Evolutionary conservation across 495 filamentous ascomycete genomes (phyloP), one percentile per base, ranked within the genome.

Genomic region (Penicillium malachiteum): DNA sequence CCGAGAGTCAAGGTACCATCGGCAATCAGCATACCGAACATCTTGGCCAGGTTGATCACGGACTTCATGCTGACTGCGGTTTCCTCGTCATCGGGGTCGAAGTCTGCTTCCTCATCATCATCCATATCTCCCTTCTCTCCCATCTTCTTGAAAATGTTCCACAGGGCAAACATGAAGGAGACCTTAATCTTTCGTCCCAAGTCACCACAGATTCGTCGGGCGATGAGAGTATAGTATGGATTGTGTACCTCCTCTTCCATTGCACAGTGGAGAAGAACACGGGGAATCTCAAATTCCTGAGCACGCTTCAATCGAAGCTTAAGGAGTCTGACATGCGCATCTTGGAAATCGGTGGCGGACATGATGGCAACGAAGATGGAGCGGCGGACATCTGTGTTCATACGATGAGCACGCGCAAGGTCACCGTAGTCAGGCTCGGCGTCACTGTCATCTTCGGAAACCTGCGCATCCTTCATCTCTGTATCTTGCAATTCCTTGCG

Each of bases 331-430:
- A 84, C 64, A 57, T 90, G 83, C 0, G 92, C 94, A 66, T 97
- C 91, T 54, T 89, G 84, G 69, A 81, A 92, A 66, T 97, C 93
- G 4, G 78, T 79, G 3, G 91, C 90, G n/a, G 89, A 91, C 79
- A 96, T 87, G 56, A 97, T 83, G 32, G 91, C 83, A 18, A 95
- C 81, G 66, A 97, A 98, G 55, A 98, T 96, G 7, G 90, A 90
- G 33, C 92, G 87, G 21, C 95, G 87, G 39, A 96, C 80, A 60
- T 93, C 89, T 0, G 95, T 97, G 69, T 97, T 97, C 90, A 98
- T 96, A 9, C 90, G 84, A 44, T 96, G 88, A 50, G 90, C 84
- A 54, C 81, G 81, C 9, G 95, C 93, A 14, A 96, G 81, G 40
- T 84, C 80, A 26, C 75, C 70, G n/a, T 93, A 77, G 62, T 95